Conservation (phyloP, 768 basidiomycete genomes). For the Termitomyces sp. region DNA sequence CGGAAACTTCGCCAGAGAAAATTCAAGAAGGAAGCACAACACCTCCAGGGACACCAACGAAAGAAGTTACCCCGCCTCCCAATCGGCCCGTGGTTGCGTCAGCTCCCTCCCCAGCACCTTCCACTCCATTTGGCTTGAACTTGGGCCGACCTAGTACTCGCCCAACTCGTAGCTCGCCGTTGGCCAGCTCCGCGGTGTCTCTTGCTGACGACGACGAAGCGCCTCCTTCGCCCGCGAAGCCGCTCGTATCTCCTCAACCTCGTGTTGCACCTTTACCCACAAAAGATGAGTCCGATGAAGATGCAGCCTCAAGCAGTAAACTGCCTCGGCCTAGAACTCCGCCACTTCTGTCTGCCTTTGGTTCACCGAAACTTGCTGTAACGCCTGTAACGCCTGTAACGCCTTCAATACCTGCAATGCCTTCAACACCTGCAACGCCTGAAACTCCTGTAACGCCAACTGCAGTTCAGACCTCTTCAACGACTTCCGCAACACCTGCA, state of each 20-base stretch:
- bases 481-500: neutral
- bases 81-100: constrained; percentile 20
- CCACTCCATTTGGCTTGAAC: constrained; percentile 39
- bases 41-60: constrained; percentile 59
- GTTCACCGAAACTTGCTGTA: constrained; percentile 7
- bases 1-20: constrained; percentile 23
- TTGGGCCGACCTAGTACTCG: constrained; percentile 58
- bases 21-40: constrained; percentile 48
- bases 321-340: constrained; percentile 44
- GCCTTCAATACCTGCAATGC: neutral
- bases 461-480: neutral
- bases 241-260: constrained; percentile 35
- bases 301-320: constrained; percentile 20
- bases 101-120: constrained; percentile 29
- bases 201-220: constrained; percentile 36
- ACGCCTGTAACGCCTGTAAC: neutral
- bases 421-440: neutral
- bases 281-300: constrained; percentile 18
- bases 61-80: constrained; percentile 33
- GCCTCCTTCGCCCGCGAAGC: constrained; percentile 18
- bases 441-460: neutral
- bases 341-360: constrained; percentile 34
- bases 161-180: constrained; percentile 72
- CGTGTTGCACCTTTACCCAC: constrained; percentile 28
- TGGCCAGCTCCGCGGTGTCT: constrained; percentile 51